Conservation (phyloP, 331 rosid genomes). For the Arachis monticola region DNA sequence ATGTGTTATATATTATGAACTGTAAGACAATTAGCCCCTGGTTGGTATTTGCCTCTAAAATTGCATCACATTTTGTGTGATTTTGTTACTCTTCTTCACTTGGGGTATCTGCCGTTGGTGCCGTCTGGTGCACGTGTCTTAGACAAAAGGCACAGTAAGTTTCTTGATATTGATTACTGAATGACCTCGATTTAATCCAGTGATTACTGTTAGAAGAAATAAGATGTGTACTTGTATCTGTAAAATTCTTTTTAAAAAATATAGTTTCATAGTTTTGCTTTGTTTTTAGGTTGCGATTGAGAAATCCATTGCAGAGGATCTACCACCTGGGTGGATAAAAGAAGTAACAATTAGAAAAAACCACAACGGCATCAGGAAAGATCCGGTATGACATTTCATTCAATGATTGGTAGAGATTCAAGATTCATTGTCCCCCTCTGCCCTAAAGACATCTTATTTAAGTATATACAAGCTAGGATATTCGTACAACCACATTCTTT, state of each 20-base stretch:
- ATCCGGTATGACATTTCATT: slow-evolving; percentile 64
- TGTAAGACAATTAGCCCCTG: not conserved
- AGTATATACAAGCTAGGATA: not conserved
- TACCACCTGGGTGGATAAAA: slow-evolving; percentile 85
- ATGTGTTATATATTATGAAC: not conserved
- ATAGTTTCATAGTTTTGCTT: slow-evolving; percentile 32
- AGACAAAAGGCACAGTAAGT: slow-evolving; percentile 12
- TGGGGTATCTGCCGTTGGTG: slow-evolving; percentile 12
- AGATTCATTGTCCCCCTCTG: not conserved
- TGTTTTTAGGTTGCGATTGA: slow-evolving; percentile 65
- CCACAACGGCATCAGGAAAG: slow-evolving; percentile 57
- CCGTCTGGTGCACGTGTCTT: slow-evolving; percentile 9
- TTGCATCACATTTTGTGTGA: too few relatives aligned
- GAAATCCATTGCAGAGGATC: slow-evolving; percentile 60
- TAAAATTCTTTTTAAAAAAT: slow-evolving; percentile 1
- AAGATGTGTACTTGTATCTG: slow-evolving; percentile 18
- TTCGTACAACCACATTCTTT: not conserved
- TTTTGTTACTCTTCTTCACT: slow-evolving; percentile 22
- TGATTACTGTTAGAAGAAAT: slow-evolving; percentile 20
- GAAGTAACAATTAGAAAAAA: slow-evolving; percentile 64
- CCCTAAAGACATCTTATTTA: slow-evolving; percentile 8
- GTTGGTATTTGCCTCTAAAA: slow-evolving; percentile 1
- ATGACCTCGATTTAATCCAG: slow-evolving; percentile 18
- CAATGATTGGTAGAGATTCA: slow-evolving; percentile 33
- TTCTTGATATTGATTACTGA: slow-evolving; percentile 24